These are phyloP conservation scores for Bretschneidera sinensis DNA, from an alignment of 345 rosid genomes.

Conservation along the genomic window DNA sequence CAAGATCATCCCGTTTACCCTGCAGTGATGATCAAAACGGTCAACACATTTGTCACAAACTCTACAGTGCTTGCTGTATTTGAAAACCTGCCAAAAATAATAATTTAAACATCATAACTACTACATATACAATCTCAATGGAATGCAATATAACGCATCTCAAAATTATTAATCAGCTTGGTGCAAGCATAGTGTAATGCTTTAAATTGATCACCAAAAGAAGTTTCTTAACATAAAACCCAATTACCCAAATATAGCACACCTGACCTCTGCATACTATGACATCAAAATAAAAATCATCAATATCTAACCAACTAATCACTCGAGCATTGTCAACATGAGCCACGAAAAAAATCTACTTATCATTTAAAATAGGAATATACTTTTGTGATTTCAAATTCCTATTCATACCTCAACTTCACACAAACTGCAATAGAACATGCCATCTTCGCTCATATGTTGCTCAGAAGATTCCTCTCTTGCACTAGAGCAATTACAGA, in stretches of 20 bases:
- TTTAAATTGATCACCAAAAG: too few species aligned
- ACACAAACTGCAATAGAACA: constrained; percentile 96
- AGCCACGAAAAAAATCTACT: too few species aligned
- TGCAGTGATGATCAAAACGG: constrained; percentile 93
- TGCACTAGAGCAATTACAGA: constrained; percentile 51
- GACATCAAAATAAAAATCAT: too few species aligned
- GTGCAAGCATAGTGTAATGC: too few species aligned
- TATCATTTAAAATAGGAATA: neutral
- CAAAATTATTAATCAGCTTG: too few species aligned
- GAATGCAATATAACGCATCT: neutral
- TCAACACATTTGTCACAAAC: constrained; percentile 97
- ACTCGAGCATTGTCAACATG: neutral
- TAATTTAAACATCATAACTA: neutral
- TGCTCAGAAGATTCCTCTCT: constrained; percentile 62
- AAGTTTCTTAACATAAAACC: too few species aligned
- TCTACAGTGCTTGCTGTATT: constrained; percentile 96
- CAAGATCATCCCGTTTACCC: constrained; percentile 38
- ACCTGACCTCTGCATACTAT: too few species aligned
- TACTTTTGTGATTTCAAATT: neutral
- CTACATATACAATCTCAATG: too few species aligned
- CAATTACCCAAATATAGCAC: too few species aligned
- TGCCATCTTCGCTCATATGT: constrained; percentile 83
- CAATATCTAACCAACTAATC: too few species aligned
- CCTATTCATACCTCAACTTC: constrained; percentile 77
- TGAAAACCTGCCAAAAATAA: constrained; percentile 62